phyloP scores from a whole-genome alignment of 257 asterid species.

The Linaria vulgaris region DNA sequence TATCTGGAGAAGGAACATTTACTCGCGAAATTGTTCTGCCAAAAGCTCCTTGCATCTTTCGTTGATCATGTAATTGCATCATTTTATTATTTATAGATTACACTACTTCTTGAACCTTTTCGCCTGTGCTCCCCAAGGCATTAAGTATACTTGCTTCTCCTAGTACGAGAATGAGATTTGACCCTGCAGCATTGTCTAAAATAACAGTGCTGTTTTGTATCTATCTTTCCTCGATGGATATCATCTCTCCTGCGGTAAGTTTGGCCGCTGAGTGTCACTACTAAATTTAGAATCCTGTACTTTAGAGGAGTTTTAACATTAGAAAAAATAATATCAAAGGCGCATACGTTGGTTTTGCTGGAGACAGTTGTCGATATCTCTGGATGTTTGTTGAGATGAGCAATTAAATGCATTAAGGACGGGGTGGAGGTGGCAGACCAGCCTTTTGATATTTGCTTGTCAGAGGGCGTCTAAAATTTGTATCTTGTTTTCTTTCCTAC shows the following conservation, averaged over 20 bases:
- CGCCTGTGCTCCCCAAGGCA: not conserved
- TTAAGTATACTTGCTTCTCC: slow-evolving; percentile 4
- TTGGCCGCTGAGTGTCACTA: not conserved
- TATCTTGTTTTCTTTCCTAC: slow-evolving; percentile 5
- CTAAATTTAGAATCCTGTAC: too few species aligned
- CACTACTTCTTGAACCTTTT: not conserved
- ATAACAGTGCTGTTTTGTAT: not conserved
- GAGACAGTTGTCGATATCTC: not conserved
- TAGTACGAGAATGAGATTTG: not conserved
- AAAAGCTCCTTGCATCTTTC: not conserved
- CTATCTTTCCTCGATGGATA: too few species aligned
- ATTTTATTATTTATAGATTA: not conserved
- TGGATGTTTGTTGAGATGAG: not conserved
- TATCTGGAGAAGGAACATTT: not conserved
- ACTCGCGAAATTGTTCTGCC: not conserved
- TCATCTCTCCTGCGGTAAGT: not conserved
- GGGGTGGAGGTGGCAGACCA: not conserved
- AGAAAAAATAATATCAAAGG: not conserved
- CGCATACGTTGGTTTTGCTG: not conserved
- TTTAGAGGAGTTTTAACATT: not conserved
- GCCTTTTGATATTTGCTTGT: not conserved
- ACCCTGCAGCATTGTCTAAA: not conserved
- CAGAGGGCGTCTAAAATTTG: slow-evolving; percentile 3
- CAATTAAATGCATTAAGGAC: not conserved
- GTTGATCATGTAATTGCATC: not conserved